Conservation (phyloP, 2,329 filamentous ascomycete genomes). For the Polychaeton citri region DNA sequence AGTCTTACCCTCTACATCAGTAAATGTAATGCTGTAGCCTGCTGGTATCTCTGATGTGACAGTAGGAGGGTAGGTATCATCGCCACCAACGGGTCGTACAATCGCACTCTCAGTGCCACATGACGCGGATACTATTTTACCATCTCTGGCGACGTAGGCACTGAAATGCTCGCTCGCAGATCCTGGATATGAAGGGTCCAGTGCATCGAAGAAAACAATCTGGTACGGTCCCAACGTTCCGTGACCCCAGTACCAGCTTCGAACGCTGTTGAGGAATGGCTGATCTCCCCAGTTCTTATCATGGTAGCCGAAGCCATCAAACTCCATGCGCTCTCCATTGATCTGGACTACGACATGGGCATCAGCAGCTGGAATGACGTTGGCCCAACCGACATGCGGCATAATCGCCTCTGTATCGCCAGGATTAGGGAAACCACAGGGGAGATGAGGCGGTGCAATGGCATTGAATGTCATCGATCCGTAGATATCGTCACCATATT, state of each 20-base stretch:
- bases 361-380: slow-evolving; percentile 23
- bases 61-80: too few species aligned
- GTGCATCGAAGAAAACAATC: slow-evolving; percentile 30
- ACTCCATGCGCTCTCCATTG: slow-evolving; percentile 18
- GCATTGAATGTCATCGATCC: too few species aligned
- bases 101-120: too few species aligned
- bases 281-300: slow-evolving; percentile 35
- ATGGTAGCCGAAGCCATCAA: slow-evolving; percentile 30
- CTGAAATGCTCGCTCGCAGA: too few species aligned
- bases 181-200: too few species aligned
- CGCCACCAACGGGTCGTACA: too few species aligned
- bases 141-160: too few species aligned
- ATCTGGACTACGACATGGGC: slow-evolving; percentile 19
- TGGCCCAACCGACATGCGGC: slow-evolving; percentile 27
- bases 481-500: too few species aligned
- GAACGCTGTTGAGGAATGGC: slow-evolving; percentile 22
- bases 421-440: slow-evolving; percentile 10
- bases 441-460: slow-evolving; percentile 16
- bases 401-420: slow-evolving; percentile 13
- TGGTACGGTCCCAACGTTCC: slow-evolving; percentile 28
- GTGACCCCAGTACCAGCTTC: slow-evolving; percentile 39
- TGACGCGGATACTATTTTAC: too few species aligned
- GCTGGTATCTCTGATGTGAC: neutral
- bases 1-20: neutral
- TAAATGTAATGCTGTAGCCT: neutral